Evolutionary conservation across 768 basidiomycete species (phyloP).

Genomic region (Chalciporus piperatus): DNA sequence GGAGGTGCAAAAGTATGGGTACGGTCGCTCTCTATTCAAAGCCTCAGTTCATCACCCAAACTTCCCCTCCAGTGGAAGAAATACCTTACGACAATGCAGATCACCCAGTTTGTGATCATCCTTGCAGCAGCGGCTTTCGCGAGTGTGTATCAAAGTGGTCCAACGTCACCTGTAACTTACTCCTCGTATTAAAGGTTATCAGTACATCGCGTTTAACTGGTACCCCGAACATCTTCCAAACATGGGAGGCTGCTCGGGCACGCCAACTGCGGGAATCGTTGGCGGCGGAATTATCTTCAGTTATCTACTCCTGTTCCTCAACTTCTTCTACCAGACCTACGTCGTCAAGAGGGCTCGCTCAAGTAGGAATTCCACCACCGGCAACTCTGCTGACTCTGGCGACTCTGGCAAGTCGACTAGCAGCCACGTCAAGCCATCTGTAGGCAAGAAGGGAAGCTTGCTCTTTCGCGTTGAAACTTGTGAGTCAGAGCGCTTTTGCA

Average conservation of each 20-base stretch:
- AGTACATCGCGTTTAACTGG: constrained; percentile 19
- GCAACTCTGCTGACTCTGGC: background rate
- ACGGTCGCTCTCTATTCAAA: background rate
- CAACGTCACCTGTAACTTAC: background rate
- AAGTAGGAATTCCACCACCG: background rate
- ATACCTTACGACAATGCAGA: constrained; percentile 24
- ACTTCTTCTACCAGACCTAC: constrained; percentile 23
- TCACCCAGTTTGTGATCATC: constrained; percentile 21
- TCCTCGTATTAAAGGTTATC: constrained; percentile 8
- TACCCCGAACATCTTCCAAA: constrained; percentile 16
- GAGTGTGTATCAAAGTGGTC: constrained; percentile 4
- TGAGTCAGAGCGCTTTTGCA: background rate
- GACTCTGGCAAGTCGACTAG: background rate
- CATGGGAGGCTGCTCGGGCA: constrained; percentile 14
- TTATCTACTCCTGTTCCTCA: constrained; percentile 19
- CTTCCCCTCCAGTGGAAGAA: constrained; percentile 19
- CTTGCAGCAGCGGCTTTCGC: constrained; percentile 7
- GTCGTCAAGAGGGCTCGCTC: constrained; percentile 2
- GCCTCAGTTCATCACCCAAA: background rate
- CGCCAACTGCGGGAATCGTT: constrained; percentile 13
- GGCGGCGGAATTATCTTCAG: constrained; percentile 13
- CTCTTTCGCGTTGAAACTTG: constrained; percentile 13
- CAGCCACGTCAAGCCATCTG: background rate
- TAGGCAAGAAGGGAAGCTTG: background rate
- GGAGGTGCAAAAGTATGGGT: constrained; percentile 40